Percentiles rank a stretch among this genome's conserved stretches.
Conservation (phyloP, 2,329 filamentous ascomycete species). For the Monosporascus sp. region DNA sequence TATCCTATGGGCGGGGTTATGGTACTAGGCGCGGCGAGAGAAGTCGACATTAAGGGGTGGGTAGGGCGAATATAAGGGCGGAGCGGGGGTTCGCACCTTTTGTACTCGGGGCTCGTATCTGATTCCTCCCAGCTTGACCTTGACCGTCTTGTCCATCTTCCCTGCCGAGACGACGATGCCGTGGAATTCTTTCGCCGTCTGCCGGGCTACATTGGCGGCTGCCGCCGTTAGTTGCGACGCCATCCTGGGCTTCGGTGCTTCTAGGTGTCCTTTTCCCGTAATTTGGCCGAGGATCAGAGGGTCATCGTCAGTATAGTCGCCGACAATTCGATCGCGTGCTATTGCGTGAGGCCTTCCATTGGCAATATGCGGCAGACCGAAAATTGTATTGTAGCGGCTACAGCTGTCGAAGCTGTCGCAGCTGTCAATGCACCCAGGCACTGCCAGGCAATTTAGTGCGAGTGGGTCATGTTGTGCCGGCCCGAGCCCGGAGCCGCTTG, state of each 20-base stretch:
- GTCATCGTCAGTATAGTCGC: background rate
- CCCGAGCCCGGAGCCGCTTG: too few relatives aligned
- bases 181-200: conserved; percentile 46
- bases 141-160: conserved; percentile 73
- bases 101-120: conserved; percentile 68
- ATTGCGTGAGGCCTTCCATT: too few relatives aligned
- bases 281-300: background rate
- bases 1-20: too few relatives aligned
- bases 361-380: too few relatives aligned
- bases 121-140: conserved; percentile 66
- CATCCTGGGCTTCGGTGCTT: background rate
- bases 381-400: too few relatives aligned
- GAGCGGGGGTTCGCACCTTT: conserved; percentile 49
- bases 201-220: conserved; percentile 30
- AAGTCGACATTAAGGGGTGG: too few relatives aligned
- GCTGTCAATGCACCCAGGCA: too few relatives aligned
- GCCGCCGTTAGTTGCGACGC: conserved; percentile 14
- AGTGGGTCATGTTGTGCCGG: too few relatives aligned
- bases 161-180: conserved; percentile 75
- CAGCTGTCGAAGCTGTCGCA: too few relatives aligned
- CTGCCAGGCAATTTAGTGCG: too few relatives aligned
- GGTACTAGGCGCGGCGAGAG: too few relatives aligned
- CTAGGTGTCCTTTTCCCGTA: background rate
- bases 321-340: background rate
- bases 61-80: too few relatives aligned